Percentiles rank a stretch among this genome's conserved stretches.
These are phyloP conservation scores for Cucumis sativus DNA, from an alignment of 306 rosid genomes.

Conservation along the genomic window Cucumber_9930_V3 NC_026655.2:5742501-5743000, in stretches of 20 bases:
- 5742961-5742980: neutral
- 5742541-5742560: neutral
- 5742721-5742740: too few relatives aligned
- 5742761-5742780: too few relatives aligned
- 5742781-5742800: too few relatives aligned
- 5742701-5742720: too few relatives aligned
- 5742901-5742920: neutral
- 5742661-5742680: too few relatives aligned
- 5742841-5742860: neutral
- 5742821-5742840: neutral
- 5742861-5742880: neutral
- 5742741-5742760: too few relatives aligned
- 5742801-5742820: too few relatives aligned
- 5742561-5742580: neutral
- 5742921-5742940: neutral
- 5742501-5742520: neutral
- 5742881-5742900: neutral
- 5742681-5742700: too few relatives aligned
- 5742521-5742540: neutral
- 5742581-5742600: neutral
- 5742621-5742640: too few relatives aligned
- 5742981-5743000: neutral
- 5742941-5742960: neutral
- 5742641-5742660: too few relatives aligned
- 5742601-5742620: too few relatives aligned